phyloP scores from a whole-genome alignment of 2,329 filamentous ascomycete genomes.

The Pseudogymnoascus sp. region DNA sequence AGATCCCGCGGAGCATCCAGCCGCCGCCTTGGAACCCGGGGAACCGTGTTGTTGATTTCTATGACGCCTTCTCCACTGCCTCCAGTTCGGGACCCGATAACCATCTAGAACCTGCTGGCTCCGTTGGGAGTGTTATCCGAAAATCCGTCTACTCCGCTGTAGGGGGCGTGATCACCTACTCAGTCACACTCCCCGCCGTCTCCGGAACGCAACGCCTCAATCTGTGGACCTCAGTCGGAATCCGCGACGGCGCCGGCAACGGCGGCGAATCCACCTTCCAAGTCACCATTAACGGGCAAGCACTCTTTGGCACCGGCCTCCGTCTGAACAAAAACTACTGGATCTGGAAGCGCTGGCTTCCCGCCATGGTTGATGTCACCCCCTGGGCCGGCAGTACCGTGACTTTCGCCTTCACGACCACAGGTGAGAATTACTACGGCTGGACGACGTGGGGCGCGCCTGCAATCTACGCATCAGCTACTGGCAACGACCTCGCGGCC shows the following conservation, averaged over 20 bases:
- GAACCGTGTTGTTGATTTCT: conserved; percentile 13
- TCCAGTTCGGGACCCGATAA: conserved; percentile 13
- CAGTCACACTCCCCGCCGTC: conserved; percentile 11
- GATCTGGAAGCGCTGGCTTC: conserved; percentile 16
- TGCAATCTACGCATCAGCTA: conserved; percentile 10
- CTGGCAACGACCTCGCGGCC: conserved; percentile 13
- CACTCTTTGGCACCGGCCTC: conserved; percentile 13
- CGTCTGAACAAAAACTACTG: conserved; percentile 14
- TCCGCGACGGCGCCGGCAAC: conserved; percentile 15
- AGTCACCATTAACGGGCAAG: conserved; percentile 12
- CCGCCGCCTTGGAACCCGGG: conserved; percentile 16
- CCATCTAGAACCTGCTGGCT: conserved; percentile 12
- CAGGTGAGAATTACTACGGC: conserved; percentile 12
- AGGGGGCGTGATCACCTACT: conserved; percentile 11
- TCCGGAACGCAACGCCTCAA: conserved; percentile 12
- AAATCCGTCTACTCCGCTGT: conserved; percentile 16
- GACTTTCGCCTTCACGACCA: conserved; percentile 12
- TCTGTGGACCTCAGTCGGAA: conserved; percentile 17
- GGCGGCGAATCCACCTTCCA: conserved; percentile 16
- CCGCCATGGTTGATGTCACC: conserved; percentile 15
- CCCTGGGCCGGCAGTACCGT: conserved; percentile 14
- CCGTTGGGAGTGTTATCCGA: conserved; percentile 13
- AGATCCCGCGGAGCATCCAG: conserved; percentile 13
- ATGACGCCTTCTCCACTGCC: conserved; percentile 11
- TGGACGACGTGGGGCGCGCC: conserved; percentile 17